Evolutionary conservation across 768 basidiomycete species (phyloP).

Genomic region (Lactarius pseudohatsudake): DNA sequence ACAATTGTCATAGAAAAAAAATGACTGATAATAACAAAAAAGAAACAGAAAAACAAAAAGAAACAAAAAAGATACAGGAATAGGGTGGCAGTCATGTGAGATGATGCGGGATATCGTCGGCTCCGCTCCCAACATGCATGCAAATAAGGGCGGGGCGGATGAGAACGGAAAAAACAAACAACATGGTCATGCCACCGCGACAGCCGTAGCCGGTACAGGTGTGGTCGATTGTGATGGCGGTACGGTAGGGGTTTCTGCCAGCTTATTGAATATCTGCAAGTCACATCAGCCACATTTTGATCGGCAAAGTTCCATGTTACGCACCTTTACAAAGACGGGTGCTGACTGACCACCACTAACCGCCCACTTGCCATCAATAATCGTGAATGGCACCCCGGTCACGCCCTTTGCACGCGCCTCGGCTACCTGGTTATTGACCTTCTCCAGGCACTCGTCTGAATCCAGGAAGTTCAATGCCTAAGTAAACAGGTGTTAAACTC

Average conservation of each 20-base stretch:
- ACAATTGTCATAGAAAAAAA: neutral
- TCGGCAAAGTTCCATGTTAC: constrained; percentile 22
- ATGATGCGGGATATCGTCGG: constrained; percentile 23
- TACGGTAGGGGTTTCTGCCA: constrained; percentile 13
- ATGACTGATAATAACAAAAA: constrained; percentile 1
- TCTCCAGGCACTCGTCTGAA: constrained; percentile 62
- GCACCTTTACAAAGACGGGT: constrained; percentile 68
- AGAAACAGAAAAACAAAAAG: no score
- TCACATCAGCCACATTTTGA: neutral
- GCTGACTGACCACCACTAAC: constrained; percentile 71
- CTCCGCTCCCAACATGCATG: constrained; percentile 7
- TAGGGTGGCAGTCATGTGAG: constrained; percentile 8
- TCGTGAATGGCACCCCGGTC: constrained; percentile 75
- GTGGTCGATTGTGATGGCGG: constrained; percentile 23
- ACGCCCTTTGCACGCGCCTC: constrained; percentile 66
- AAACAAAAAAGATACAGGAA: neutral
- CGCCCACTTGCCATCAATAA: constrained; percentile 78
- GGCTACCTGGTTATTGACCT: constrained; percentile 61
- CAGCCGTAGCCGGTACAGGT: constrained; percentile 18
- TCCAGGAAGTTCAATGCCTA: constrained; percentile 66
- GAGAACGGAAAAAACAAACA: neutral
- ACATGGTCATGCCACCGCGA: constrained; percentile 21
- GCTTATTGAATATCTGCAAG: constrained; percentile 28
- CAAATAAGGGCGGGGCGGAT: constrained; percentile 1
- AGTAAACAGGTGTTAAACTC: neutral